phyloP scores from a whole-genome alignment of 2,329 filamentous ascomycete genomes.

The Didymella pomorum region DNA sequence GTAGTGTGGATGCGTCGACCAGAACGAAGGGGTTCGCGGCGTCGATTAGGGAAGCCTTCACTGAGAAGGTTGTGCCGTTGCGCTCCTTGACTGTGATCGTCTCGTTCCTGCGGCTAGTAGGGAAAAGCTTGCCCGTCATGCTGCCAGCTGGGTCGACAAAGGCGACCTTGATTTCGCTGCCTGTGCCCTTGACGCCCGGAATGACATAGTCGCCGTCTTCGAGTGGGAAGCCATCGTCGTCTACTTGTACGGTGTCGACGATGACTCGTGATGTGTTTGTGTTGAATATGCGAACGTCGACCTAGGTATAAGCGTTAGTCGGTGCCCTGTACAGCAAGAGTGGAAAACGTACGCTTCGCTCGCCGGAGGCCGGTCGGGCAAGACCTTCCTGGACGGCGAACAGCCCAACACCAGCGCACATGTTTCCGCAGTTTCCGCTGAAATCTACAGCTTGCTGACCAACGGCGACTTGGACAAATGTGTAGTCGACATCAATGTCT shows the following conservation, averaged over 20 bases:
- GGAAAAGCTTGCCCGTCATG: constrained; percentile 67
- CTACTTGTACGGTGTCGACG: constrained; percentile 62
- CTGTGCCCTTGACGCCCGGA: constrained; percentile 68
- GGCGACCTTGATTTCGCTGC: constrained; percentile 64
- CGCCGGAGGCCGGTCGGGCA: constrained; percentile 45
- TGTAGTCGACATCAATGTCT: constrained; percentile 69
- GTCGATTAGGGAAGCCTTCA: constrained; percentile 66
- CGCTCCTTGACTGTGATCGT: constrained; percentile 46
- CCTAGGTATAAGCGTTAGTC: constrained; percentile 18
- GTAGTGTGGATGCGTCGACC: constrained; percentile 61
- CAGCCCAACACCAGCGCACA: constrained; percentile 72
- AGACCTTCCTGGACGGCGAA: constrained; percentile 66
- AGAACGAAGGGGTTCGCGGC: constrained; percentile 71
- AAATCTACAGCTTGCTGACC: constrained; percentile 68
- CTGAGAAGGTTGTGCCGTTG: constrained; percentile 41
- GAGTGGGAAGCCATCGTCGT: constrained; percentile 51
- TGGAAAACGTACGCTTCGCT: constrained; percentile 21
- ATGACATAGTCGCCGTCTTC: constrained; percentile 65
- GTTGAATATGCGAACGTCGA: constrained; percentile 67
- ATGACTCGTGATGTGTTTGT: constrained; percentile 71
- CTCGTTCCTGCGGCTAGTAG: constrained; percentile 65
- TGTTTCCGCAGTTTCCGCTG: constrained; percentile 77
- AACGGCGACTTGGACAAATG: constrained; percentile 74
- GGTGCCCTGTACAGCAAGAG: background rate
- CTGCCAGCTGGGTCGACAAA: constrained; percentile 70